Conservation (phyloP, 768 basidiomycete species). For the Pleurotus djamor region DNA sequence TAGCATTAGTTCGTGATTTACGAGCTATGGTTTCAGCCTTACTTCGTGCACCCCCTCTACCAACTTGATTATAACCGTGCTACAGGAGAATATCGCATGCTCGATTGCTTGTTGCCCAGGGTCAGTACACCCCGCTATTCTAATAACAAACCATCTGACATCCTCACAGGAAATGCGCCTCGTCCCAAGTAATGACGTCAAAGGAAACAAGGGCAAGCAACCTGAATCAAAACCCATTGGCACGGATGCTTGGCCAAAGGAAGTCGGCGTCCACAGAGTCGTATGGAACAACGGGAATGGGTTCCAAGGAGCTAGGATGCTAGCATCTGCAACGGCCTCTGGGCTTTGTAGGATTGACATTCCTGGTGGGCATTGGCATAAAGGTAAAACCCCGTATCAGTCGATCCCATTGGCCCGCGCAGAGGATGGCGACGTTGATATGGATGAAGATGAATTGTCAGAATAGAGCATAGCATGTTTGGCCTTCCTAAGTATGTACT, state of each 20-base stretch:
- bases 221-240: slow-evolving; percentile 28
- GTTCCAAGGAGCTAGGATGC: slow-evolving; percentile 48
- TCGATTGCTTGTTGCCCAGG: slow-evolving; percentile 83
- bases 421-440: slow-evolving; percentile 49
- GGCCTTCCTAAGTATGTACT: too few species aligned
- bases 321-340: slow-evolving; percentile 80
- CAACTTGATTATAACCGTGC: slow-evolving; percentile 86
- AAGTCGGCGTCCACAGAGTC: slow-evolving; percentile 76
- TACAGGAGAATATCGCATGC: slow-evolving; percentile 76
- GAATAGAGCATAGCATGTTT: not conserved
- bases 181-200: not conserved
- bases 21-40: slow-evolving; percentile 45
- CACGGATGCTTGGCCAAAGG: slow-evolving; percentile 75
- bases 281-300: slow-evolving; percentile 83
- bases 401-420: slow-evolving; percentile 59
- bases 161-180: slow-evolving; percentile 33
- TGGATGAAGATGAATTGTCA: slow-evolving; percentile 21
- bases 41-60: slow-evolving; percentile 77
- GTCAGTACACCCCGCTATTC: slow-evolving; percentile 55
- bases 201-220: slow-evolving; percentile 8
- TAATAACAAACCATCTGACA: slow-evolving; percentile 30
- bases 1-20: not conserved
- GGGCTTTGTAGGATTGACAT: slow-evolving; percentile 88
- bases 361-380: slow-evolving; percentile 70
- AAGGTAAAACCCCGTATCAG: slow-evolving; percentile 63